phyloP scores from a whole-genome alignment of 352 stramenopile species.

The Pythium vanterpoolii region DNA sequence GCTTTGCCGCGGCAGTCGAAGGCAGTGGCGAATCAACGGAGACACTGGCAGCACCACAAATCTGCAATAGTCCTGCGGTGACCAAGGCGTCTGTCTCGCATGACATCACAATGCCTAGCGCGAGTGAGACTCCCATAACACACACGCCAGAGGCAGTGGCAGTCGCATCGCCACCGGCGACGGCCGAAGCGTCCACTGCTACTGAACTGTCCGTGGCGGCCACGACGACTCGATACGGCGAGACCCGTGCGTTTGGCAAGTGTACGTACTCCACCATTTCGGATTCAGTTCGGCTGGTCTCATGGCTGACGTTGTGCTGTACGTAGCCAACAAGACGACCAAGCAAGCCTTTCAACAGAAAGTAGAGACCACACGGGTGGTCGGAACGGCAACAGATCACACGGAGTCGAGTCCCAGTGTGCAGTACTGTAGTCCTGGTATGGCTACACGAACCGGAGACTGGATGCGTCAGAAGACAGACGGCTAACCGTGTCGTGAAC shows the following conservation, averaged over 20 bases:
- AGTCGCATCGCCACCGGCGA: neutral
- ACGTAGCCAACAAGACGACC: constrained; percentile 18
- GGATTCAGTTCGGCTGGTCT: neutral
- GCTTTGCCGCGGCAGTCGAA: constrained; percentile 19
- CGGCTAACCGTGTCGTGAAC: neutral
- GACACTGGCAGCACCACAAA: neutral
- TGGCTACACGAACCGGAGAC: neutral
- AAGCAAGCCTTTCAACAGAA: constrained; percentile 9
- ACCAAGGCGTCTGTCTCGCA: neutral
- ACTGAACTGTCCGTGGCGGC: neutral
- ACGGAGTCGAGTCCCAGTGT: constrained; percentile 34
- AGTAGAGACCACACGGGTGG: neutral
- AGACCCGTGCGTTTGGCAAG: constrained; percentile 2
- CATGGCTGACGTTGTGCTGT: neutral
- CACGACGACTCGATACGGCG: neutral
- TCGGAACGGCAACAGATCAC: neutral
- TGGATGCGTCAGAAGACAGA: neutral
- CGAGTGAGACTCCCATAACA: neutral
- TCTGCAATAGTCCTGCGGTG: neutral
- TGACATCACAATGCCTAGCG: neutral
- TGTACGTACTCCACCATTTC: constrained; percentile 12
- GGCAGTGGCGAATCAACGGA: constrained; percentile 2
- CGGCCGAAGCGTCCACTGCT: neutral
- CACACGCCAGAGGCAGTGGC: neutral
- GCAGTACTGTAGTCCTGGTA: constrained; percentile 43